Conservation (phyloP, 2,329 filamentous ascomycete species). For the Pseudogymnoascus sp. region DNA sequence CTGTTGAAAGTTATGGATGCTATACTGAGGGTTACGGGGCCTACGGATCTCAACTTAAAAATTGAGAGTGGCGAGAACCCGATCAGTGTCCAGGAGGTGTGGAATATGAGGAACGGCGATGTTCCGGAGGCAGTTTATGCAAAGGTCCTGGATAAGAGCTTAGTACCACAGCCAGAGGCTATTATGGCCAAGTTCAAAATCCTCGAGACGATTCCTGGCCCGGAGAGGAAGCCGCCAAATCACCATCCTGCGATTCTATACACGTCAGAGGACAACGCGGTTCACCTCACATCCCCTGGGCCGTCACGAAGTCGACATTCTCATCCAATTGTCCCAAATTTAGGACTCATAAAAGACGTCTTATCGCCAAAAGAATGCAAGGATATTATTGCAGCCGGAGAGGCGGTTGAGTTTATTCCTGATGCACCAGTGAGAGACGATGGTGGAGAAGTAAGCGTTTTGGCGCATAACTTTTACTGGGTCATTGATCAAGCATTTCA, state of each 20-base stretch:
- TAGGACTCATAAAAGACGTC: conserved; percentile 51
- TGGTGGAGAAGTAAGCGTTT: conserved; percentile 49
- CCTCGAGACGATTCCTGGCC: conserved; percentile 52
- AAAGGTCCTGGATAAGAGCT: conserved; percentile 48
- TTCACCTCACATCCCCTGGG: conserved; percentile 39
- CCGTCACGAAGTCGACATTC: conserved; percentile 42
- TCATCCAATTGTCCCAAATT: conserved; percentile 54
- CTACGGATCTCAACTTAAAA: conserved; percentile 42
- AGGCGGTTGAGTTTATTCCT: conserved; percentile 56
- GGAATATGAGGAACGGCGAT: conserved; percentile 44
- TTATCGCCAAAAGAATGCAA: conserved; percentile 54
- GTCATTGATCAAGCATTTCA: conserved; percentile 55
- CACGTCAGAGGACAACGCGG: conserved; percentile 47
- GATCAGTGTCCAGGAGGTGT: conserved; percentile 50
- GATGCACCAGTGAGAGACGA: conserved; percentile 60
- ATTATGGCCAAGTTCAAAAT: conserved; percentile 40
- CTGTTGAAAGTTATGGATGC: conserved; percentile 54
- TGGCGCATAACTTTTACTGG: conserved; percentile 70
- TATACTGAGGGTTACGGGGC: conserved; percentile 53
- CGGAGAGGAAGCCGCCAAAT: conserved; percentile 57
- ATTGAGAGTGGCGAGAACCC: conserved; percentile 29
- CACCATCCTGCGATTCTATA: conserved; percentile 58
- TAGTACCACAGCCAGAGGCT: conserved; percentile 31
- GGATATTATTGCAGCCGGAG: conserved; percentile 57
- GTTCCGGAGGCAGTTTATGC: conserved; percentile 40